A percentile compares a stretch with the other conserved stretches of the same genome.
phyloP scores from a whole-genome alignment of 331 rosid genomes.

The Rhamnella rubrinervis region DNA sequence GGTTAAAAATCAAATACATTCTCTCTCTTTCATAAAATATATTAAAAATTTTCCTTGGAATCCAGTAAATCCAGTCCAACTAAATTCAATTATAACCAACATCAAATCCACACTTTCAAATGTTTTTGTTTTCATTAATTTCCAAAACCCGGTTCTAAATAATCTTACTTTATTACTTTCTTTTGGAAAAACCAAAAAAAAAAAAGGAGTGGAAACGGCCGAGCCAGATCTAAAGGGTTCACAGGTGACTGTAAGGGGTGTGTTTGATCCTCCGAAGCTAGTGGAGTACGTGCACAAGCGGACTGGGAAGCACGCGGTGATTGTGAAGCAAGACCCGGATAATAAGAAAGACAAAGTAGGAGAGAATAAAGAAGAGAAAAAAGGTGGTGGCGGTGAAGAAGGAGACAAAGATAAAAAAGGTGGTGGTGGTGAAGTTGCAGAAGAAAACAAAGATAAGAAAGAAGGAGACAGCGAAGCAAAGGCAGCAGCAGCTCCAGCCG shows the following conservation, averaged over 20 bases:
- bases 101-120: no score
- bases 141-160: neutral
- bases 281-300: constrained; percentile 66
- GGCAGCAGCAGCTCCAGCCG: neutral
- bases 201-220: constrained; percentile 71
- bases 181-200: neutral
- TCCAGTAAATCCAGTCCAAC: constrained; percentile 13
- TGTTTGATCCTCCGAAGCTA: constrained; percentile 51
- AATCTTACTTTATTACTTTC: neutral
- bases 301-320: constrained; percentile 68
- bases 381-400: constrained; percentile 22
- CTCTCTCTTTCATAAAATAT: constrained; percentile 20
- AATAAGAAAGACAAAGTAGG: constrained; percentile 45
- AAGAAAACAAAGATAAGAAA: constrained; percentile 25
- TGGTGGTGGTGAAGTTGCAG: constrained; percentile 20
- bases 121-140: neutral
- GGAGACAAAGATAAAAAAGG: constrained; percentile 36
- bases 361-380: constrained; percentile 7
- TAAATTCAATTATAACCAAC: no score
- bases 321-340: constrained; percentile 61
- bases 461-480: constrained; percentile 7
- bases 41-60: neutral
- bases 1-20: constrained; percentile 28
- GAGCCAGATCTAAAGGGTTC: constrained; percentile 81
- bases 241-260: constrained; percentile 76